These are phyloP conservation scores for Colletotrichum sp. DNA, from an alignment of 2,329 filamentous ascomycete species.

Conservation along the genomic window DNA sequence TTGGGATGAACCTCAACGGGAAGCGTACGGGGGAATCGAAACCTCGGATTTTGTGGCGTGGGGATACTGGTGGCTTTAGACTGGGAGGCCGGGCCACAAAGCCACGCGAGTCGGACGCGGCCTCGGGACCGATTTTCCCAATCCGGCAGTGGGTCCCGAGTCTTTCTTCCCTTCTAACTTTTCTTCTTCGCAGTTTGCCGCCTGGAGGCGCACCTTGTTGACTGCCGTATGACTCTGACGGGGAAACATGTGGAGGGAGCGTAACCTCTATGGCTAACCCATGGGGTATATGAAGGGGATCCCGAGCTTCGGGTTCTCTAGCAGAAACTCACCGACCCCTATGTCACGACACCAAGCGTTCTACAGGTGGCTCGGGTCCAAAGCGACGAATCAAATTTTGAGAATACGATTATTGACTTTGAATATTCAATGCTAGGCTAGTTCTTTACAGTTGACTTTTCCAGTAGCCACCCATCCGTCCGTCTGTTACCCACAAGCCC, in stretches of 20 bases:
- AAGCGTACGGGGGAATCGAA: not conserved
- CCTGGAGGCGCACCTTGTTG: too few relatives aligned
- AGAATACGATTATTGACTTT: not conserved
- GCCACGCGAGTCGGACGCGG: not conserved
- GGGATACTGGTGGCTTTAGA: not conserved
- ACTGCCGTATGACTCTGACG: too few relatives aligned
- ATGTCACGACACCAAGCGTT: not conserved
- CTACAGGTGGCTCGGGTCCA: not conserved
- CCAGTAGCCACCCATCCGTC: not conserved
- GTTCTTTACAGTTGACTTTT: not conserved
- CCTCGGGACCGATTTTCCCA: not conserved
- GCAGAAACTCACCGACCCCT: not conserved
- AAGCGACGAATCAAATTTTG: not conserved
- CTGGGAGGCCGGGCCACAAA: not conserved
- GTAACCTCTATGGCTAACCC: too few relatives aligned
- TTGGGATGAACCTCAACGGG: not conserved
- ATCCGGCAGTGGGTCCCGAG: not conserved
- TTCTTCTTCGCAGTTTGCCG: too few relatives aligned
- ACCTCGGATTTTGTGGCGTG: not conserved
- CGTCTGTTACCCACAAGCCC: not conserved
- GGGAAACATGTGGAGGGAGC: too few relatives aligned
- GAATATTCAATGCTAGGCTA: not conserved
- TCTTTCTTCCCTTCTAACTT: too few relatives aligned
- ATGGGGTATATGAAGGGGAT: too few relatives aligned
- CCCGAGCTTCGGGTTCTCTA: not conserved